Percentiles rank a stretch among this genome's conserved stretches.
Conservation (phyloP, 1,284 basidiomycete species). For the Apiotrichum brassicae region DNA sequence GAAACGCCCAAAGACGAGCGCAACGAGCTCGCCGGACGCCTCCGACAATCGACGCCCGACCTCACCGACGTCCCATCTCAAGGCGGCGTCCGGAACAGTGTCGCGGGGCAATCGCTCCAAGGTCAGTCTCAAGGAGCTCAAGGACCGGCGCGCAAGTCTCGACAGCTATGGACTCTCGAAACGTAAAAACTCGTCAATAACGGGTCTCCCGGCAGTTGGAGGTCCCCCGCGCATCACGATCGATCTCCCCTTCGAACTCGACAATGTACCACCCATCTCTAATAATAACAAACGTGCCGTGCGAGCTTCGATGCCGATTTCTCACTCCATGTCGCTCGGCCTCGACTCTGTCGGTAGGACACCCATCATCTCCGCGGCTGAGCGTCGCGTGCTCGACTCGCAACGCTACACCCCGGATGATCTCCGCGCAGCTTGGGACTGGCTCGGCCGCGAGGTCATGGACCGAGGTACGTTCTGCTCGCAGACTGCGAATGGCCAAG, state of each 20-base stretch:
- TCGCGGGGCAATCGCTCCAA: not conserved
- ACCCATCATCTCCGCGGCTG: slow-evolving; percentile 19
- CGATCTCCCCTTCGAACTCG: slow-evolving; percentile 15
- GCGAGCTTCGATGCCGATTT: not conserved
- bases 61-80: not conserved
- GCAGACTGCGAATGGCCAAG: no score
- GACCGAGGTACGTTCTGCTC: slow-evolving; percentile 24
- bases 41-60: slow-evolving; percentile 1
- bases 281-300: no score
- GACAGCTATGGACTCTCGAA: not conserved
- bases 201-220: slow-evolving; percentile 3
- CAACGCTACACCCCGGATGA: slow-evolving; percentile 24
- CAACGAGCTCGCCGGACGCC: not conserved
- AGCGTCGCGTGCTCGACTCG: slow-evolving; percentile 22
- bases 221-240: slow-evolving; percentile 15
- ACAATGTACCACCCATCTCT: not conserved
- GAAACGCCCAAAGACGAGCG: slow-evolving; percentile 20
- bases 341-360: slow-evolving; percentile 25
- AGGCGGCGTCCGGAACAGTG: not conserved
- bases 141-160: slow-evolving; percentile 1
- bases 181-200: not conserved
- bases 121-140: not conserved
- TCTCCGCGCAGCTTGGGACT: slow-evolving; percentile 27
- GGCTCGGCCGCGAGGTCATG: slow-evolving; percentile 28
- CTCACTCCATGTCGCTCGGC: slow-evolving; percentile 14